Percentiles rank a stretch among this genome's conserved stretches.
These are phyloP conservation scores for Flaveria linearis DNA, from an alignment of 129 eudicot species.

Conservation along the genomic window DNA sequence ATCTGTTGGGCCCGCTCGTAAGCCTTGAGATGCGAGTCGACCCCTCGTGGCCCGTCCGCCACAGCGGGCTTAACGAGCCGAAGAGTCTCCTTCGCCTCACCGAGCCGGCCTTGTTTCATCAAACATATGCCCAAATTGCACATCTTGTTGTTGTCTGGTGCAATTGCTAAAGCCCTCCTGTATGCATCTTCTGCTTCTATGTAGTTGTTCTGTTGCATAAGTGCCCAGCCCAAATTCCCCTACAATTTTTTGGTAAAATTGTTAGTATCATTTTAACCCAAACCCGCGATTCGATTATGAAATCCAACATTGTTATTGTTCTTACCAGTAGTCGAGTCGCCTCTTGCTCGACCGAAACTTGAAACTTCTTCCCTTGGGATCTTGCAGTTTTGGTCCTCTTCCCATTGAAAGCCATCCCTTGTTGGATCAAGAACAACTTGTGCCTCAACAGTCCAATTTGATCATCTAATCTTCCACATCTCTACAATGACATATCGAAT, in stretches of 20 bases:
- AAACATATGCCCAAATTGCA: constrained; percentile 96
- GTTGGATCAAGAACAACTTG: constrained; percentile 86
- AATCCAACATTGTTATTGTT: background rate
- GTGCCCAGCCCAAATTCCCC: constrained; percentile 99
- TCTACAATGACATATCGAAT: constrained; percentile 43
- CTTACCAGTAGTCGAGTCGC: constrained; percentile 90
- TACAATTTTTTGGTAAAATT: constrained; percentile 18
- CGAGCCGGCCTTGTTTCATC: constrained; percentile 96
- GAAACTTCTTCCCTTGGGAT: constrained; percentile 98
- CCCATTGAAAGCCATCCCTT: constrained; percentile 98
- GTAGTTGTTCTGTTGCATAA: constrained; percentile 96
- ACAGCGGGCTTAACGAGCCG: constrained; percentile 83
- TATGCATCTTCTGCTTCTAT: constrained; percentile 95
- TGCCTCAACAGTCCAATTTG: constrained; percentile 82
- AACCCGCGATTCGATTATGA: background rate
- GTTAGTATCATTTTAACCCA: background rate
- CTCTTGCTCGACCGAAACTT: constrained; percentile 98
- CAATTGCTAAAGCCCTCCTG: constrained; percentile 76
- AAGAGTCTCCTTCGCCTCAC: constrained; percentile 84
- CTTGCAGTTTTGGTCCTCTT: constrained; percentile 96
- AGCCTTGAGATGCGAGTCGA: constrained; percentile 96
- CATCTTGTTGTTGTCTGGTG: constrained; percentile 98
- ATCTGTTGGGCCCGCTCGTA: constrained; percentile 98
- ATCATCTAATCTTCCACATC: constrained; percentile 99
- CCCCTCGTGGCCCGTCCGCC: constrained; percentile 85